A percentile compares a stretch with the other conserved stretches of the same genome.
Conservation (phyloP, 2,329 filamentous ascomycete genomes). For the Fusarium hainanense region DNA sequence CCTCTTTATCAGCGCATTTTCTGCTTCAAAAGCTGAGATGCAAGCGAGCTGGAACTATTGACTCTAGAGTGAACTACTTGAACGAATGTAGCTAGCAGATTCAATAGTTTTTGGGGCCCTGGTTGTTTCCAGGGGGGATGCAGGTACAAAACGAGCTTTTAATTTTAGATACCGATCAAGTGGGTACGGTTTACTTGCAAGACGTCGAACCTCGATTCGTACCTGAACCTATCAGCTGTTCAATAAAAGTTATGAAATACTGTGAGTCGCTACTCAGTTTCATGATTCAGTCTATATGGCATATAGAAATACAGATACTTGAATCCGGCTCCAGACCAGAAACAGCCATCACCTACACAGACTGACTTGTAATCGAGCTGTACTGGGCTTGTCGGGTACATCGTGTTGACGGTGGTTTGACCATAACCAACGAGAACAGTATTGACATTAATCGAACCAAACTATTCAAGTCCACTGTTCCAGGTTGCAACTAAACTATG, state of each 20-base stretch:
- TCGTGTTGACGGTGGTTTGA: too few species aligned
- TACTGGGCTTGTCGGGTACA: too few species aligned
- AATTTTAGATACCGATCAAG: neutral
- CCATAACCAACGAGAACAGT: too few species aligned
- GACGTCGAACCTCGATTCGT: rapidly evolving
- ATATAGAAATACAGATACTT: too few species aligned
- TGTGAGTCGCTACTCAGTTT: too few species aligned
- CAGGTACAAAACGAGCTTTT: neutral
- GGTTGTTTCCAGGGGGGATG: rapidly evolving
- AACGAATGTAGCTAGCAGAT: neutral
- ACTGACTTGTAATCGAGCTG: too few species aligned
- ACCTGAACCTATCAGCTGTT: neutral
- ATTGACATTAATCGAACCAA: too few species aligned
- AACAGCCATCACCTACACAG: too few species aligned
- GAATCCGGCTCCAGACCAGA: too few species aligned
- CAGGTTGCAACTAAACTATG: neutral
- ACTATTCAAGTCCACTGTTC: neutral
- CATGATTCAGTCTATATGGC: too few species aligned
- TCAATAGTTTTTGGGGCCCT: neutral
- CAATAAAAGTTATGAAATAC: rapidly evolving
- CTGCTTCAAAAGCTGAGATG: neutral
- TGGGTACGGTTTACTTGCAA: too few species aligned
- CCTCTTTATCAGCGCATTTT: neutral
- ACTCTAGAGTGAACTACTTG: neutral
- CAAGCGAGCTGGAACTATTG: neutral